phyloP scores from a whole-genome alignment of 2,329 filamentous ascomycete species.

The Phaeoacremonium minimum region DNA sequence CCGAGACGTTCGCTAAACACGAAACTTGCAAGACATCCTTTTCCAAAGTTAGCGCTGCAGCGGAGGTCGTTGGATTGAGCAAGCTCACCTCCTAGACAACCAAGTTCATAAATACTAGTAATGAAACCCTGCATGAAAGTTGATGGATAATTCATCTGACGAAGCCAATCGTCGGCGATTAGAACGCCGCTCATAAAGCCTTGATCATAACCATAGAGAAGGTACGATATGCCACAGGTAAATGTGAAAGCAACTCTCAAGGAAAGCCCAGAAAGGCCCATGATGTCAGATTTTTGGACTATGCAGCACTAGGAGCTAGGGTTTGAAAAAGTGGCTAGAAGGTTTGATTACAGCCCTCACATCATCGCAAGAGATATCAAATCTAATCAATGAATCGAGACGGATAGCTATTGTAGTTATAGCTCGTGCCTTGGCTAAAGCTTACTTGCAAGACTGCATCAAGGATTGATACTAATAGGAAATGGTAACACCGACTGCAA shows the following conservation, averaged over 20 bases:
- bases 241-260: slow-evolving; percentile 3
- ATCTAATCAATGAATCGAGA: too few relatives aligned
- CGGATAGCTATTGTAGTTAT: too few relatives aligned
- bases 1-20: neutral
- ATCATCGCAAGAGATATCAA: too few relatives aligned
- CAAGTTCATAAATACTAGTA: slow-evolving; percentile 3
- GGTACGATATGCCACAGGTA: slow-evolving; percentile 2
- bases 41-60: neutral
- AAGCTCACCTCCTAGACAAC: slow-evolving; percentile 3
- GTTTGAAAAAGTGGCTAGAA: too few relatives aligned
- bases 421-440: too few relatives aligned
- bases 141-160: slow-evolving; percentile 2
- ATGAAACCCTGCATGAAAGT: slow-evolving; percentile 5
- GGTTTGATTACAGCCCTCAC: too few relatives aligned
- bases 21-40: neutral
- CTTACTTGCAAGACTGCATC: too few relatives aligned
- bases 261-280: slow-evolving; percentile 1
- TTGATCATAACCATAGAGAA: slow-evolving; percentile 5
- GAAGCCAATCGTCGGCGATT: slow-evolving; percentile 1
- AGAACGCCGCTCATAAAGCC: slow-evolving; percentile 5
- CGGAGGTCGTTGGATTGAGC: neutral
- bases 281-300: too few relatives aligned
- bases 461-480: too few relatives aligned
- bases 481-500: neutral
- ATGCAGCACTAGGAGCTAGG: too few relatives aligned